Percentiles rank a stretch among this genome's conserved stretches.
phyloP scores from a whole-genome alignment of 2,329 filamentous ascomycete genomes.

The Thelonectria discophora region DNA sequence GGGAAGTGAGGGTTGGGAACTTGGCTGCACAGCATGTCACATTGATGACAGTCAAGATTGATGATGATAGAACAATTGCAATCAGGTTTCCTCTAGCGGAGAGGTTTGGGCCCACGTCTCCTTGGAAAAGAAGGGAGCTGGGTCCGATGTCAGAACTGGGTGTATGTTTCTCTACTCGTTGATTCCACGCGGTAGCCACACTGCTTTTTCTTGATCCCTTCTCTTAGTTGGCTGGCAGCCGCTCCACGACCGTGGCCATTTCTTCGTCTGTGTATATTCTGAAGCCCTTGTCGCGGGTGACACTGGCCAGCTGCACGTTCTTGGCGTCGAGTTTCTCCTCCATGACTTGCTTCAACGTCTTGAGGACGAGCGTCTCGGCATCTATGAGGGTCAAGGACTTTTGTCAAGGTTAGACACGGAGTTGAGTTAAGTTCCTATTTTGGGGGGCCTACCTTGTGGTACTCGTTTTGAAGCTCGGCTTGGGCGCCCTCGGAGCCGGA shows the following conservation, averaged over 20 bases:
- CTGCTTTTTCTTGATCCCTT: slow-evolving; percentile 30
- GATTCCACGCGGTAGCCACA: slow-evolving; percentile 32
- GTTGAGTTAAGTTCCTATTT: too few species aligned
- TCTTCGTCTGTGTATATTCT: slow-evolving; percentile 98
- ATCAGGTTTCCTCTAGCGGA: slow-evolving; percentile 10
- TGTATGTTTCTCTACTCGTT: slow-evolving; percentile 26
- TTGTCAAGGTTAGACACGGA: slow-evolving; percentile 11
- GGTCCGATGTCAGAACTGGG: slow-evolving; percentile 25
- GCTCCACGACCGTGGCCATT: slow-evolving; percentile 91
- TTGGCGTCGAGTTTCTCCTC: slow-evolving; percentile 99
- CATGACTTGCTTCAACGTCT: slow-evolving; percentile 99
- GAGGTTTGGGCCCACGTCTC: slow-evolving; percentile 23
- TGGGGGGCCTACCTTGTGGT: slow-evolving; percentile 75
- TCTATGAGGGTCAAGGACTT: slow-evolving; percentile 89
- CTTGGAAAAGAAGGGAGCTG: slow-evolving; percentile 19
- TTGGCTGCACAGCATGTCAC: slow-evolving; percentile 26
- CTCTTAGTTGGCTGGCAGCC: slow-evolving; percentile 73
- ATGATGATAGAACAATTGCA: slow-evolving; percentile 44
- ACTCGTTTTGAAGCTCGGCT: slow-evolving; percentile 97
- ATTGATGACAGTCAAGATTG: slow-evolving; percentile 36
- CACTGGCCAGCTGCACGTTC: slow-evolving; percentile 97
- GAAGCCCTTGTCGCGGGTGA: slow-evolving; percentile 97
- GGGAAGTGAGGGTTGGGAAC: background rate
- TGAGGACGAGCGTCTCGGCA: slow-evolving; percentile 93
- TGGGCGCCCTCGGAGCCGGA: slow-evolving; percentile 97